Evolutionary conservation across 306 rosid genomes (phyloP).

Genomic region (Acacia crassicarpa): DNA sequence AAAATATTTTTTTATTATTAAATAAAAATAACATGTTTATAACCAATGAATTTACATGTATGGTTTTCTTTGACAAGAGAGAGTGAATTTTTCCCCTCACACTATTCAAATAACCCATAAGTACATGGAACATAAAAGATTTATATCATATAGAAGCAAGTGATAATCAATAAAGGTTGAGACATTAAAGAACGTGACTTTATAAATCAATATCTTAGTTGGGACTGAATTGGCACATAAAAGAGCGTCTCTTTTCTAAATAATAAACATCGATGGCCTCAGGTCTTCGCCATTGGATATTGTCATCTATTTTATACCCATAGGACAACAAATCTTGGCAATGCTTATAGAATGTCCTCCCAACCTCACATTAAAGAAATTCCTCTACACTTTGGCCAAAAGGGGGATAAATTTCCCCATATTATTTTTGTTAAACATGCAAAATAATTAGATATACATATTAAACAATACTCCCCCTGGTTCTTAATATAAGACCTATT

Average conservation of each 20-base stretch:
- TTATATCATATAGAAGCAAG: too few relatives aligned
- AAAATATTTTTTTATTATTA: not conserved
- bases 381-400: not conserved
- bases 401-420: not conserved
- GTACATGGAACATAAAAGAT: not conserved
- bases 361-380: not conserved
- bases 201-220: conserved; percentile 11
- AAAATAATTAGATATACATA: too few relatives aligned
- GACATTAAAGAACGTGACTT: not conserved
- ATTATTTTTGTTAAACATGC: not conserved
- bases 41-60: not conserved
- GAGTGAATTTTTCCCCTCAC: not conserved
- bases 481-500: too few relatives aligned
- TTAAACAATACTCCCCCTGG: too few relatives aligned
- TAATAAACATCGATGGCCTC: not conserved
- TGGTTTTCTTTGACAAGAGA: not conserved
- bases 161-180: not conserved
- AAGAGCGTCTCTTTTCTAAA: conserved; percentile 1
- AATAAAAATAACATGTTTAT: not conserved
- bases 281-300: not conserved
- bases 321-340: not conserved
- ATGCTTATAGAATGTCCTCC: not conserved
- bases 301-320: not conserved
- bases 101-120: not conserved
- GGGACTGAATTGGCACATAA: conserved; percentile 2